Evolutionary conservation across 345 rosid species (phyloP), one percentile per base, ranked within the genome.

Genomic region (Mallotus nudiflorus): DNA sequence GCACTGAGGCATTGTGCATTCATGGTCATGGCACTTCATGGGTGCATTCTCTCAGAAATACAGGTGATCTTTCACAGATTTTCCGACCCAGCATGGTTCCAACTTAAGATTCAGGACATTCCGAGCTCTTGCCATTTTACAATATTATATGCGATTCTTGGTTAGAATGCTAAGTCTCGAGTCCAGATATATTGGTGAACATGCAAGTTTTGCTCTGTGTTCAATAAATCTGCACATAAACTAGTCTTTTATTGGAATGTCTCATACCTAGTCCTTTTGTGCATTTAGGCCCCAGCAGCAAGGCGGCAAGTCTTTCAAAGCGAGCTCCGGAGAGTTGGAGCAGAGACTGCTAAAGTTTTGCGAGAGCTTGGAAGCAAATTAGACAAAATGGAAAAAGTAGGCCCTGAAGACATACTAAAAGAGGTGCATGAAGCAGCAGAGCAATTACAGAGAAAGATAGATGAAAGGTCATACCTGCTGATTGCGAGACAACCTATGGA

Each of bases 11-110:
- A 93, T 80, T 93, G 95, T 59, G 93, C 97, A 60, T 93, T 93
- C 72, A 86, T 81, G 95, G 95, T 89, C 75, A 93, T 93, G 97
- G 96, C 97, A 2, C 86, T 93, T 90, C 98, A 93, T 59, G 97
- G 97, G 33, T 93, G 97, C 79, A 84, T 93, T 42, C 95, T 93
- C 70, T 84, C 97, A 1, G 96, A 89, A 82, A 93, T 93, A 65
- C 98, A 93, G 96, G 98, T 88, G 24, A 66, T 31, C 37, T 33
- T 35, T 51, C 0, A 18, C 3, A 49, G 3, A 18, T 18, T 49
- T n/a, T n/a, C 37, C 37, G 4, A 33, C 6, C 37, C 37, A 2
- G 37, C 37, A 33, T 2, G 37, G 37, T 33, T n/a, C n/a, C n/a
- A n/a, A n/a, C n/a, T n/a, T 33, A 33, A 33, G 37, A 2, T 33